Conservation (phyloP, 805 yeast species). For the Priceomyces carsonii region DNA sequence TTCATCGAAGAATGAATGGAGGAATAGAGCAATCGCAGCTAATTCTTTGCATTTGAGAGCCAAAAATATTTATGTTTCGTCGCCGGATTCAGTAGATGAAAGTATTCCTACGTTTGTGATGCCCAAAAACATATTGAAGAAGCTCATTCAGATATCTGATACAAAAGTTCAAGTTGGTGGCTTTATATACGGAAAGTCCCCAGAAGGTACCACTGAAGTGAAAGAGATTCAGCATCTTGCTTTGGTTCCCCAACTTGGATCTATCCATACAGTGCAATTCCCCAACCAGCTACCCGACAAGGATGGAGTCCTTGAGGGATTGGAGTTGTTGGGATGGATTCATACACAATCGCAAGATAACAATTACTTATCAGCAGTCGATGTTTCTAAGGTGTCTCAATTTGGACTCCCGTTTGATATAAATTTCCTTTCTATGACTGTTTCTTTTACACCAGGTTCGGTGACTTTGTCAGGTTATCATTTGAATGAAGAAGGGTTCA, state of each 20-base stretch:
- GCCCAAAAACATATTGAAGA: slow-evolving; percentile 78
- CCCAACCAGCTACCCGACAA: slow-evolving; percentile 47
- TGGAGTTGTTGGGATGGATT: slow-evolving; percentile 91
- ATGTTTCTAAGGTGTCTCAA: slow-evolving; percentile 60
- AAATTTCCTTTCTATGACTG: slow-evolving; percentile 59
- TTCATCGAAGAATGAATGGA: slow-evolving; percentile 87
- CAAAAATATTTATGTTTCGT: slow-evolving; percentile 66
- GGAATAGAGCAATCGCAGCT: slow-evolving; percentile 79
- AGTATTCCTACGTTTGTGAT: slow-evolving; percentile 67
- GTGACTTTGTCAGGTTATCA: slow-evolving; percentile 70
- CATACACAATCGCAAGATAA: slow-evolving; percentile 79
- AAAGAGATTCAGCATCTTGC: slow-evolving; percentile 78
- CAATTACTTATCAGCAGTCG: slow-evolving; percentile 65
- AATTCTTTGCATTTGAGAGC: slow-evolving; percentile 71
- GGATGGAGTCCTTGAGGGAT: slow-evolving; percentile 35
- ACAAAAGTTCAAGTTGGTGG: slow-evolving; percentile 82
- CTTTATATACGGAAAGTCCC: slow-evolving; percentile 75
- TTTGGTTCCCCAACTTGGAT: slow-evolving; percentile 87
- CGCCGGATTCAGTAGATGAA: slow-evolving; percentile 49
- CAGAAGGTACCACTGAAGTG: slow-evolving; percentile 71
- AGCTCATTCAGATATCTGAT: slow-evolving; percentile 80
- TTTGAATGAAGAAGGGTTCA: slow-evolving; percentile 61
- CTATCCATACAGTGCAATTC: slow-evolving; percentile 61
- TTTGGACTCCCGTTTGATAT: slow-evolving; percentile 35
- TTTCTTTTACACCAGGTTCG: slow-evolving; percentile 81